Conservation (phyloP, 352 stramenopile species). For the Phytophthora pini region DNA sequence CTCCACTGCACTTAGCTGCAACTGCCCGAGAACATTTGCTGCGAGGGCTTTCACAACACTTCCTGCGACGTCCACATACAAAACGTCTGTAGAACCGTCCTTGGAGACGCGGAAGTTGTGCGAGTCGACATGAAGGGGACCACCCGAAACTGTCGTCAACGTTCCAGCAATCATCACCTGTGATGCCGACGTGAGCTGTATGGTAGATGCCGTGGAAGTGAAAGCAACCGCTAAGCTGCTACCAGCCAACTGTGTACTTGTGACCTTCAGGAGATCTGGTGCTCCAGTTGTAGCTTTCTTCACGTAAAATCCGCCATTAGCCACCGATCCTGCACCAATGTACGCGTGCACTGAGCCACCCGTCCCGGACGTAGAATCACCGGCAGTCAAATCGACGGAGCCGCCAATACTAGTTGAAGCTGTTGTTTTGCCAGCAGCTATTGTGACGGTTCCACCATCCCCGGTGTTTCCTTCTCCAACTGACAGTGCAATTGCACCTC, state of each 20-base stretch:
- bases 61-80: slow-evolving; percentile 38
- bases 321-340: slow-evolving; percentile 30
- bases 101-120: slow-evolving; percentile 50
- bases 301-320: slow-evolving; percentile 47
- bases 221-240: slow-evolving; percentile 48
- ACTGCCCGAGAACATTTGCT: slow-evolving; percentile 31
- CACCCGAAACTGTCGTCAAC: slow-evolving; percentile 52
- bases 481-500: slow-evolving; percentile 45
- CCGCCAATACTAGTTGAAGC: slow-evolving; percentile 40
- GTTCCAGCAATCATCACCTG: slow-evolving; percentile 51
- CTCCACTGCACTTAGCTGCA: slow-evolving; percentile 33
- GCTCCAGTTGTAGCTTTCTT: slow-evolving; percentile 37
- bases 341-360: slow-evolving; percentile 55
- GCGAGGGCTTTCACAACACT: slow-evolving; percentile 34
- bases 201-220: slow-evolving; percentile 48
- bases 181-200: slow-evolving; percentile 46
- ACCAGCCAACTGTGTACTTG: slow-evolving; percentile 33
- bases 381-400: slow-evolving; percentile 47
- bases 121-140: slow-evolving; percentile 53
- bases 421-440: slow-evolving; percentile 52
- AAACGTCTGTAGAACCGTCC: slow-evolving; percentile 29
- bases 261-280: slow-evolving; percentile 49
- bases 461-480: slow-evolving; percentile 44
- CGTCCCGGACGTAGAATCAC: slow-evolving; percentile 39
- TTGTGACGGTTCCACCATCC: slow-evolving; percentile 44